Conservation (phyloP, 2,329 filamentous ascomycete species). For the Botrytis elliptica region DNA sequence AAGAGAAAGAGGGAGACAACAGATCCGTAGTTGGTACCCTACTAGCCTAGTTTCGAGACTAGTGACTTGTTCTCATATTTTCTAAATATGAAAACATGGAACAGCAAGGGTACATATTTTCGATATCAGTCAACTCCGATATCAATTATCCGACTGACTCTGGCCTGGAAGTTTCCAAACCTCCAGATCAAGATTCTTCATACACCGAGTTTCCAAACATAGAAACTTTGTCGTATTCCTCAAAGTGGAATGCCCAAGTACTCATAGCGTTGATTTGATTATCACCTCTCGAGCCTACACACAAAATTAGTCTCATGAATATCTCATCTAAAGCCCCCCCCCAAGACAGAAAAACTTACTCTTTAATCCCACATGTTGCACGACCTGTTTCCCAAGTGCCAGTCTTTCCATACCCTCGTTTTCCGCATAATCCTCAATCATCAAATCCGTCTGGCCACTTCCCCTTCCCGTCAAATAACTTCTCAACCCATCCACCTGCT, state of each 20-base stretch:
- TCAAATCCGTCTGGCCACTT: neutral
- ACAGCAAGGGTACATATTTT: no score
- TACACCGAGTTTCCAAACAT: neutral
- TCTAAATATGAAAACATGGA: neutral
- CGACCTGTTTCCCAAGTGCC: conserved; percentile 11
- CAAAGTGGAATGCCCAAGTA: conserved; percentile 29
- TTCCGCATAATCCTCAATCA: conserved; percentile 10
- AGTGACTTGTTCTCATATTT: neutral
- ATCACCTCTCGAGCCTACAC: conserved; percentile 30
- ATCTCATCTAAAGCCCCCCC: no score
- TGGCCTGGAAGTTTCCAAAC: neutral
- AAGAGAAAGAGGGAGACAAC: neutral
- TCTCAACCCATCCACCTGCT: neutral
- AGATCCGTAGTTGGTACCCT: neutral
- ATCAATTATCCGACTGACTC: neutral
- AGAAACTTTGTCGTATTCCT: conserved; percentile 23
- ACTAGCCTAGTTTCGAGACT: neutral
- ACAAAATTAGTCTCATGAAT: conserved; percentile 21
- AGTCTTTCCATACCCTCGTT: neutral
- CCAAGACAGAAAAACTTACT: neutral
- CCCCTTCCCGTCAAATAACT: neutral
- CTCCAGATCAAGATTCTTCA: neutral
- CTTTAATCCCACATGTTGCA: conserved; percentile 13
- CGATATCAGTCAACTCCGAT: neutral
- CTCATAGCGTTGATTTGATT: conserved; percentile 23